A percentile compares a stretch with the other conserved stretches of the same genome.
Evolutionary conservation across 192 early-diverging fungal species (phyloP).

Genomic region (Coemansia sp.): DNA sequence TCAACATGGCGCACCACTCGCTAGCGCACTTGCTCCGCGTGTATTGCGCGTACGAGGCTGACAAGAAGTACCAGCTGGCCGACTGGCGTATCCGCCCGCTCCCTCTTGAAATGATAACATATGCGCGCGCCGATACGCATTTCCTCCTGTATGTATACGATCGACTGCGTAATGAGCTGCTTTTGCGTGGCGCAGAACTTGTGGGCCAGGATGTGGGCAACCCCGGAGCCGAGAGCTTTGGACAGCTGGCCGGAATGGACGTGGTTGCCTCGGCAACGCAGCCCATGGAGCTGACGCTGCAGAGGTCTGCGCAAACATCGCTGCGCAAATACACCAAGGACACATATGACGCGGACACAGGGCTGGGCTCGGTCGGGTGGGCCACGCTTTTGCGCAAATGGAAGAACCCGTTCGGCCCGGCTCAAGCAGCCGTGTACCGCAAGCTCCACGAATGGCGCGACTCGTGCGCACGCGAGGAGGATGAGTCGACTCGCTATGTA

Average conservation of each 20-base stretch:
- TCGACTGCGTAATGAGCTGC: constrained; percentile 81
- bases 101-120: constrained; percentile 86
- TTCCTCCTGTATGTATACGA: constrained; percentile 95
- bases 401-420: constrained; percentile 54
- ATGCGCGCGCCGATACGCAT: constrained; percentile 95
- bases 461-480: constrained; percentile 83
- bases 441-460: constrained; percentile 94
- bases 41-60: constrained; percentile 77
- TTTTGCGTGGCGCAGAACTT: constrained; percentile 44
- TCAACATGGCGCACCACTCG: constrained; percentile 79
- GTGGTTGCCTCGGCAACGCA: constrained; percentile 16
- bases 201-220: constrained; percentile 53
- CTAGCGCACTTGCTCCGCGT: constrained; percentile 78
- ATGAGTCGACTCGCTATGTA: constrained; percentile 87
- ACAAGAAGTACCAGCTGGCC: constrained; percentile 94
- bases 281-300: constrained; percentile 45
- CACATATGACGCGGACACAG: constrained; percentile 76
- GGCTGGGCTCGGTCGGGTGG: constrained; percentile 83
- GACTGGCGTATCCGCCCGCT: constrained; percentile 98
- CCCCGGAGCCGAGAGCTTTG: constrained; percentile 21
- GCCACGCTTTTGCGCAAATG: constrained; percentile 63
- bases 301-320: constrained; percentile 69
- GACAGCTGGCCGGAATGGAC: constrained; percentile 52
- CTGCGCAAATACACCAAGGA: constrained; percentile 78
- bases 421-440: constrained; percentile 79